A percentile compares a stretch with the other conserved stretches of the same genome.
phyloP scores from a whole-genome alignment of 2,329 filamentous ascomycete species.

The Didymella pomorum region DNA sequence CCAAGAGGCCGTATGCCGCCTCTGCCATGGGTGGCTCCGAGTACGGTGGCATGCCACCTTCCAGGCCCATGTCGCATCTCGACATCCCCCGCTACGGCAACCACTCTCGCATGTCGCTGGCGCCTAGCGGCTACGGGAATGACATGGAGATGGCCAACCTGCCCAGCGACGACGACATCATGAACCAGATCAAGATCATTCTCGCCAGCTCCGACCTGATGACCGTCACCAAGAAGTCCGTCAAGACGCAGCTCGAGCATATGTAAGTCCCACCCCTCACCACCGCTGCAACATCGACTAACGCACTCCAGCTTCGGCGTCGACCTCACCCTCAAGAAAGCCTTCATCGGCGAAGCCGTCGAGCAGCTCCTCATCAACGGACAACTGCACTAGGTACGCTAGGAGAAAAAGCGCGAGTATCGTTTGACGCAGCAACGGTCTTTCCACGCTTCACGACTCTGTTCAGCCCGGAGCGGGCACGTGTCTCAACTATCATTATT shows the following conservation, averaged over 20 bases:
- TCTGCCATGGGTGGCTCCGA: slow-evolving; percentile 60
- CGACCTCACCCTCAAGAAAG: slow-evolving; percentile 82
- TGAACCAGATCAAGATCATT: slow-evolving; percentile 95
- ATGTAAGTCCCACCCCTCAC: slow-evolving; percentile 53
- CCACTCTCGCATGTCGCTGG: slow-evolving; percentile 61
- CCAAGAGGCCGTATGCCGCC: slow-evolving; percentile 70
- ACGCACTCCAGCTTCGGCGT: slow-evolving; percentile 70
- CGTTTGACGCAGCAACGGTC: slow-evolving; percentile 14
- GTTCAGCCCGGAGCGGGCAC: slow-evolving; percentile 16
- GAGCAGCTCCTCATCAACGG: slow-evolving; percentile 33
- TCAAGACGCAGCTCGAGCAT: slow-evolving; percentile 91
- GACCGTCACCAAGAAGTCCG: slow-evolving; percentile 98
- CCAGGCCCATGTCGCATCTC: slow-evolving; percentile 66
- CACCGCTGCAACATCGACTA: slow-evolving; percentile 20
- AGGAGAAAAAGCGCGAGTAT: not conserved
- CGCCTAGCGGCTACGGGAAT: slow-evolving; percentile 61
- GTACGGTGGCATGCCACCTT: slow-evolving; percentile 66
- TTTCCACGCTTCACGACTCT: slow-evolving; percentile 21
- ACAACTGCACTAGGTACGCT: slow-evolving; percentile 13
- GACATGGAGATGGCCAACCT: slow-evolving; percentile 76
- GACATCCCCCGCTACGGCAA: slow-evolving; percentile 62
- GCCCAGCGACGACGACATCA: slow-evolving; percentile 86
- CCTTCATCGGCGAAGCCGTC: slow-evolving; percentile 73
- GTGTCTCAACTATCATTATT: slow-evolving; percentile 22
- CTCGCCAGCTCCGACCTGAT: slow-evolving; percentile 91